A percentile compares a stretch with the other conserved stretches of the same genome.
Conservation (phyloP, 441 rosid genomes). For the Gossypium trilobum region DNA sequence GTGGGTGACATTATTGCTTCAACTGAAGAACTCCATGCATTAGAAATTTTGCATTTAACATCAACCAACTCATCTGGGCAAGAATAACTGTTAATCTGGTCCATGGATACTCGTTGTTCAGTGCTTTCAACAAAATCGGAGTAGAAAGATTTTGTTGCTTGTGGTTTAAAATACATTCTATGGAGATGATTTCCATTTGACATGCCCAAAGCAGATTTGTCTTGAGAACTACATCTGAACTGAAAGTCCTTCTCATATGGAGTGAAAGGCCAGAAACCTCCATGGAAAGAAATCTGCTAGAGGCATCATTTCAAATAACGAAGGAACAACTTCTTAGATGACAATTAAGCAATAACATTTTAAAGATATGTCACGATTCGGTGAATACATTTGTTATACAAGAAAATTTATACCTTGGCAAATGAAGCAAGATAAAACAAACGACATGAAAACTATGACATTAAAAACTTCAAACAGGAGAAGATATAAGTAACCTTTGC, state of each 20-base stretch:
- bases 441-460: neutral
- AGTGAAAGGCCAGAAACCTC: conserved; percentile 37
- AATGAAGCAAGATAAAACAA: neutral
- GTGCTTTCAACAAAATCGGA: conserved; percentile 28
- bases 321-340: neutral
- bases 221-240: conserved; percentile 36
- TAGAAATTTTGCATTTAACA: conserved; percentile 29
- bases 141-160: conserved; percentile 45
- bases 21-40: conserved; percentile 32
- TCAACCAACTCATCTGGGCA: conserved; percentile 26
- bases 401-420: neutral
- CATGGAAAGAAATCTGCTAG: conserved; percentile 47
- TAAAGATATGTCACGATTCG: neutral
- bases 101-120: conserved; percentile 23
- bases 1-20: conserved; percentile 17
- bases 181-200: conserved; percentile 33
- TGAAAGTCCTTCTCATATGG: conserved; percentile 41
- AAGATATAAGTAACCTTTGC: neutral
- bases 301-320: conserved; percentile 6
- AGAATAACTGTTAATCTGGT: conserved; percentile 21
- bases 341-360: neutral
- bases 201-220: conserved; percentile 30
- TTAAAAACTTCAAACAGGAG: neutral
- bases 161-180: conserved; percentile 32
- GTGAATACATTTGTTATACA: neutral